Base-by-base conservation (phyloP, 306 rosid genomes). In the Trifolium pratense region DNA sequence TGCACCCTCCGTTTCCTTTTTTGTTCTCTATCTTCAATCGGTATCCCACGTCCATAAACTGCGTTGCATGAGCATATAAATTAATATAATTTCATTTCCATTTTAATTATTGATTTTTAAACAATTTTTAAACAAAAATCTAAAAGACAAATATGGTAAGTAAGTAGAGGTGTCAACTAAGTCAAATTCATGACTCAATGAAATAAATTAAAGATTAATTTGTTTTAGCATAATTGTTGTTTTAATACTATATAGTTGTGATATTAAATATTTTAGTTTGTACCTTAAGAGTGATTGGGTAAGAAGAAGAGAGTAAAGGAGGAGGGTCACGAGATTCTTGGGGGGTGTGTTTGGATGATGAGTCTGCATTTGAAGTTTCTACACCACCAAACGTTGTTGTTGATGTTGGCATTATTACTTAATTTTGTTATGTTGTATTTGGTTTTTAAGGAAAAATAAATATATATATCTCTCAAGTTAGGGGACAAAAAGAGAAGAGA, bases 231-330 rank as follows among this genome's bases (percentile, higher is more conserved):
- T 45, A 13, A 40, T 9, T 8, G 13, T 53, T 20, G 26, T 53
- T 51, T 12, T 9, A 39, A 39, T 39, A 39, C 9, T 9, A 2
- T 39, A 39, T 39, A 39, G 45, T 39, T 42, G 48, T 42, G 3
- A 42, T 43, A 43, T 56, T 21, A 23, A 12, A 56, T 56, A n/a
- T 48, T 5, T 9, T 2, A 12, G 7, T 20, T 17, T 20, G 69
- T 86, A 91, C 97, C 96, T 86, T 91, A 70, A 91, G 93, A 43
- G 97, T 85, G 78, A 91, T 80, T n/a, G 95, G 88, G 39, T 75
- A 84, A 79, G 84, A 79, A 69, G 81, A 80, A 20, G 86, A 84
- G 21, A 81, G 20, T 12, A 91, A 79, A 73, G 86, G 80, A 52
- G 85, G 85, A 15, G 55, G 75, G 23, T 72, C 85, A 80, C 82